Evolutionary conservation across 805 yeast genomes (phyloP), one percentile per base, ranked within the genome.

Genomic region (Spathaspora girioi): DNA sequence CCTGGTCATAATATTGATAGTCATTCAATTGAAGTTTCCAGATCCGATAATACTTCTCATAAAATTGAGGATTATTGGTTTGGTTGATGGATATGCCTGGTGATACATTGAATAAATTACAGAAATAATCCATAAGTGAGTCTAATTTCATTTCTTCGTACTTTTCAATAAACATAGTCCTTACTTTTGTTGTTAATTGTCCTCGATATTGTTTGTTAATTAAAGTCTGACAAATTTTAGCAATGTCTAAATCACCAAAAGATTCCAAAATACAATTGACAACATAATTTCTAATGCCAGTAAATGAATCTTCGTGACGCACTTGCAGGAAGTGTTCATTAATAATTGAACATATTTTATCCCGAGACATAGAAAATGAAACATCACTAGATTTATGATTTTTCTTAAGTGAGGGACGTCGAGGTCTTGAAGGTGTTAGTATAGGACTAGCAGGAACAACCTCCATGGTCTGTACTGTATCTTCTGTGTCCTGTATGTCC

Each of bases 1-100:
- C 57, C 31, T 56, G 50, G 44, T 57, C 58, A 47, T 54, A 62
- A 48, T 50, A 52, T 40, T 53, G 51, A 48, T 57, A 58, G 20
- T 60, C 60, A 17, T 54, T 49, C 10, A 50, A 43, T 38, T 59
- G 59, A 23, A 55, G 56, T 45, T 54, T 54, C 62, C 64, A 64
- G 4, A 64, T 56, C 2, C 58, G 54, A 10, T 47, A 48, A 49
- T 60, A 65, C 38, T 47, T 43, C 7, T 47, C 31, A 42, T 52
- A 62, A 46, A 61, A 53, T 8, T 51, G 46, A 10, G 64, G 63
- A 18, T 56, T 59, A 20, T 54, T 51, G 8, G 40, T 23, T 41
- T 26, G 26, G 20, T 55, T 51, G 3, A 45, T 17, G 35, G 27
- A 29, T 35, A 38, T 10, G 18, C 47, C 18, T n/a, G 43, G 46